Conservation (phyloP, 768 basidiomycete species). For the Udeniomyces megalosporus region DNA sequence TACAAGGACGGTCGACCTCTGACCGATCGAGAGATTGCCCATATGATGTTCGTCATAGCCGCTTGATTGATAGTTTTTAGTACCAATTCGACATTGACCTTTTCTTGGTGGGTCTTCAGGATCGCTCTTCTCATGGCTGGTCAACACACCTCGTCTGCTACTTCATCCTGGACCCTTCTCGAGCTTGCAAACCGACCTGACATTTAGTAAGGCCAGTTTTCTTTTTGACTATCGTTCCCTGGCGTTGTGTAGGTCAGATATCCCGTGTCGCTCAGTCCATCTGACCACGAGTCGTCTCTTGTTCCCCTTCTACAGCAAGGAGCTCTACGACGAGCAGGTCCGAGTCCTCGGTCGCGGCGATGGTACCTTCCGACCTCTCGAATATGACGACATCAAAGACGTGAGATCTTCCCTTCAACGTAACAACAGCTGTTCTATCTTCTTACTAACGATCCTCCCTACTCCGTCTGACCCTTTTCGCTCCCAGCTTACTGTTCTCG, state of each 20-base stretch:
- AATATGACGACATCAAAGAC: conserved; percentile 64
- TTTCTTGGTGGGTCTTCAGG: neutral
- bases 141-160: conserved; percentile 91
- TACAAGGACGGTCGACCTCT: conserved; percentile 68
- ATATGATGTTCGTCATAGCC: conserved; percentile 47
- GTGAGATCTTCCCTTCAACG: neutral
- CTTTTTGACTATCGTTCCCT: too few species aligned
- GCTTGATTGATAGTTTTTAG: neutral
- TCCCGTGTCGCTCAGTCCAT: neutral
- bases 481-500: conserved; percentile 55
- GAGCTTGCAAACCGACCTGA: conserved; percentile 64
- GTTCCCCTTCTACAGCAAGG: conserved; percentile 35
- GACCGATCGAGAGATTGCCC: conserved; percentile 80
- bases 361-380: conserved; percentile 60
- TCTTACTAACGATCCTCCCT: neutral
- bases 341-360: conserved; percentile 61
- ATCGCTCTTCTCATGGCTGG: conserved; percentile 99
- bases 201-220: conserved; percentile 45
- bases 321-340: conserved; percentile 78
- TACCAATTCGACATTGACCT: neutral
- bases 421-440: neutral
- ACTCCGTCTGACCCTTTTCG: neutral
- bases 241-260: too few species aligned
- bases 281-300: neutral
- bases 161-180: conserved; percentile 75